Evolutionary conservation across 495 filamentous ascomycete species (phyloP), one percentile per base, ranked within the genome.

Genomic region (Podospora pseudopauciseta): DNA sequence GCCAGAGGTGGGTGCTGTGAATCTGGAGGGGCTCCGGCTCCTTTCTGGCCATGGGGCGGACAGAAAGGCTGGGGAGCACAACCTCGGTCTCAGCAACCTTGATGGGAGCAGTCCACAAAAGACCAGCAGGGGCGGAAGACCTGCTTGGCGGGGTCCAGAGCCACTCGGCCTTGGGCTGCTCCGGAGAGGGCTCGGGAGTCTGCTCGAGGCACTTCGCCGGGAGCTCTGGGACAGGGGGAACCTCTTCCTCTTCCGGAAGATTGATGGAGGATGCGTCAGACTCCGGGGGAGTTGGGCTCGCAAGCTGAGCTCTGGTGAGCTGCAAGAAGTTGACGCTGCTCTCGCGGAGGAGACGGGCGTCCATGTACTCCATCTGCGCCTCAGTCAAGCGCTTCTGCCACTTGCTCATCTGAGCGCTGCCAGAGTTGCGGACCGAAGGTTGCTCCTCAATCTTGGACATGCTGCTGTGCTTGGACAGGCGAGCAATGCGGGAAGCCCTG

Each of bases 221-320:
- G 28, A 76, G 70, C 15, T 77, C 73, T 0, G 74, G 75, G 53
- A 61, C 13, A 63, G 60, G 34, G 7, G 60, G 60, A 7, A 71
- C 20, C 27, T 63, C 71, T 9, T 75, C 75, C 34, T 69, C 71
- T 19, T 73, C 77, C 7, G 30, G 30, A 49, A 49, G 7, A 26
- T 5, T n/a, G 5, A 58, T 18, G 23, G 15, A 19, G 27, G 81
- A 80, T 53, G 75, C 72, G 20, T 80, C 75, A 5, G 80, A 82
- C 53, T 83, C 80, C 0, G 82, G 83, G 56, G 83, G 84, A 60
- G 81, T 86, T 5, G 83, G 82, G 66, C 81, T 86, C 26, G 82
- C 80, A 0, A 85, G 66, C 62, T 76, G 76, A n/a, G 71, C 74
- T 65, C 79, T 78, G 0, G 80, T 70, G 61, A 81, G 65, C 20